Evolutionary conservation across 2,329 filamentous ascomycete genomes (phyloP), one percentile per base, ranked within the genome.

Genomic region (Plectosphaerella plurivora): DNA sequence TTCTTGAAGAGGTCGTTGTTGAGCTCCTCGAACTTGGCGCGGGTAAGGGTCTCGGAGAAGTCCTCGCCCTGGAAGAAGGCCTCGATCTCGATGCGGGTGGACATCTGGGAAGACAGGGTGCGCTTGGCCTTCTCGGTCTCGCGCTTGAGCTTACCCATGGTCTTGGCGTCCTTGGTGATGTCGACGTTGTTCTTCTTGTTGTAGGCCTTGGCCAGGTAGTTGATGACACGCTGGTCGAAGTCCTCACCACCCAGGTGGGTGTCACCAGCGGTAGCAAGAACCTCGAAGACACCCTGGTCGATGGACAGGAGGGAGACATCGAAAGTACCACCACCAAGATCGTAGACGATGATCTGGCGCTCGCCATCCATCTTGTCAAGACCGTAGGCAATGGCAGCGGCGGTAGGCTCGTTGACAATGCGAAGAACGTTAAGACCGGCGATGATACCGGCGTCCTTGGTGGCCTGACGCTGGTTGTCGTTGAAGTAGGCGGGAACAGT

Each of bases 121-220:
- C 94, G 90, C 89, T 99, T 99, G 77, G 94, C 94, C 86, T 97
- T 97, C 77, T 99, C 94, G 63, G 94, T 93, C 76, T 97, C 94
- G 66, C 94, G 92, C 90, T 97, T 97, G 65, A 99, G 85, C 81
- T 97, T 99, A 78, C 92, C 91, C 92, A 97, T 97, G 61, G 93
- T 88, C 89, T 97, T 97, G 61, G 87, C 77, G 69, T 97, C 91
- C 82, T 95, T 95, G 77, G 86, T 89, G 70, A 97, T 84, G 64
- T 99, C 91, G 62, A 95, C 91, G 64, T 75, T 77, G 81, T 97
- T 83, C 84, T 97, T 94, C 88, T 97, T 97, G 87, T 97, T 97
- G 86, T 96, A 97, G 65, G 83, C 80, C 88, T 97, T 97, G 80
- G 88, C 87, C 70, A 97, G 91, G 85, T 93, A 83, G 82, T 89